Evolutionary conservation across 495 filamentous ascomycete species (phyloP).

Genomic region (Polyplosphaeria fusca): DNA sequence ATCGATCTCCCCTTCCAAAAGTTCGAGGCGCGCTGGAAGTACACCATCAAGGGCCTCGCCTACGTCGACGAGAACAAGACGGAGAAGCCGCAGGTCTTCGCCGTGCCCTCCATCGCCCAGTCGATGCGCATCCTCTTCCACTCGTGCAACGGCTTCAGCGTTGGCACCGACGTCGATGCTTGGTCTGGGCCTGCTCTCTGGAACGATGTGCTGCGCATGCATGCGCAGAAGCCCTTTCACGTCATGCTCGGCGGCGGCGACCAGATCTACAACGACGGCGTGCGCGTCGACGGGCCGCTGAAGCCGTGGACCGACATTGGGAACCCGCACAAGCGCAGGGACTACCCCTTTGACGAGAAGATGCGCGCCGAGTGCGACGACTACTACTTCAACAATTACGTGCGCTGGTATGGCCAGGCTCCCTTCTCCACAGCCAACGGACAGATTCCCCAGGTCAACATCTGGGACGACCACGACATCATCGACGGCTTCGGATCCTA

Average conservation of each 20-base stretch:
- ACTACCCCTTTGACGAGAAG: constrained; percentile 69
- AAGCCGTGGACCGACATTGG: constrained; percentile 73
- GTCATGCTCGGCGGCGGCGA: constrained; percentile 96
- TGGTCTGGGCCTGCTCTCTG: constrained; percentile 81
- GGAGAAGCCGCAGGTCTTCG: constrained; percentile 50
- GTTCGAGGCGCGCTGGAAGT: constrained; percentile 59
- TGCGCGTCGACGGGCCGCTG: constrained; percentile 78
- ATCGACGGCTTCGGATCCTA: constrained; percentile 88
- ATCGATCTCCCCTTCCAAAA: constrained; percentile 57
- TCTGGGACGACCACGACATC: constrained; percentile 89
- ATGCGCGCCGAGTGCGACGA: constrained; percentile 77
- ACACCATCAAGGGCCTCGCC: constrained; percentile 50
- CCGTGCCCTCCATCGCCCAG: constrained; percentile 70
- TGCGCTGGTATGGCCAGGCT: constrained; percentile 78
- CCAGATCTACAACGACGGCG: constrained; percentile 91
- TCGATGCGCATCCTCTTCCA: constrained; percentile 96
- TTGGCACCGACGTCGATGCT: constrained; percentile 81
- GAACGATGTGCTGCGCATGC: constrained; percentile 80
- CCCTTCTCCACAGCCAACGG: constrained; percentile 81
- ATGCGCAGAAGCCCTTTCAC: constrained; percentile 72
- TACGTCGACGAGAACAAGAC: constrained; percentile 42
- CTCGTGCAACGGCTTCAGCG: constrained; percentile 94
- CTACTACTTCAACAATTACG: constrained; percentile 88
- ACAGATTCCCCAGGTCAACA: constrained; percentile 86
- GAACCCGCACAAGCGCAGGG: constrained; percentile 78